Percentiles rank a stretch among this genome's conserved stretches.
phyloP scores from a whole-genome alignment of 257 asterid species.

The Nicotiana noctiflora region DNA sequence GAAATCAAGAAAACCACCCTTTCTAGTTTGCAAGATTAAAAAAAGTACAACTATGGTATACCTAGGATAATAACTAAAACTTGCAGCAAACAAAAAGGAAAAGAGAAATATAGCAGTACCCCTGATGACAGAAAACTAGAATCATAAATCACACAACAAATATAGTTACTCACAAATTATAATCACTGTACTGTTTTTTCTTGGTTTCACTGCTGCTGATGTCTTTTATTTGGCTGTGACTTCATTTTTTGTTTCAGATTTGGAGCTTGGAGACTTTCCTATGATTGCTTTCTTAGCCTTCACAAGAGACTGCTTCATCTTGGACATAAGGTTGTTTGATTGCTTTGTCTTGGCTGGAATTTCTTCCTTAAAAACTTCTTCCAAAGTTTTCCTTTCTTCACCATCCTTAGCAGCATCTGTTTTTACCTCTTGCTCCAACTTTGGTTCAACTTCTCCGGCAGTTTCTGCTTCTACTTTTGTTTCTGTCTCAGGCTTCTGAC shows the following conservation, averaged over 20 bases:
- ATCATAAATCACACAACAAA: slow-evolving; percentile 32
- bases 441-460: slow-evolving; percentile 10
- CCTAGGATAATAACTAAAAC: slow-evolving; percentile 19
- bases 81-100: neutral
- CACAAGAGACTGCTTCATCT: slow-evolving; percentile 79
- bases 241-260: slow-evolving; percentile 44
- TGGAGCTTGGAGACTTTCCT: slow-evolving; percentile 63
- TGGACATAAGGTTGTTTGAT: slow-evolving; percentile 51
- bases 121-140: slow-evolving; percentile 22
- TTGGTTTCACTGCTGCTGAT: neutral
- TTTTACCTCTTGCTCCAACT: too few relatives aligned
- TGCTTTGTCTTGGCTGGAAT: slow-evolving; percentile 52
- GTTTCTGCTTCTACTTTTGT: slow-evolving; percentile 19
- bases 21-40: slow-evolving; percentile 21
- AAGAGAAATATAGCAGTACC: too few relatives aligned
- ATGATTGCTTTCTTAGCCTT: slow-evolving; percentile 89
- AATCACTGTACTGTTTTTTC: neutral
- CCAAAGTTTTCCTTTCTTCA: slow-evolving; percentile 13
- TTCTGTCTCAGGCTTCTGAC: slow-evolving; percentile 19
- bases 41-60: slow-evolving; percentile 22
- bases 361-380: slow-evolving; percentile 15
- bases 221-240: slow-evolving; percentile 25
- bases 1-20: neutral
- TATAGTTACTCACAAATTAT: too few relatives aligned
- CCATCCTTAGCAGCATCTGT: too few relatives aligned